A percentile compares a stretch with the other conserved stretches of the same genome.
Conservation (phyloP, 768 basidiomycete genomes). For the Trametes sanguinea region DNA sequence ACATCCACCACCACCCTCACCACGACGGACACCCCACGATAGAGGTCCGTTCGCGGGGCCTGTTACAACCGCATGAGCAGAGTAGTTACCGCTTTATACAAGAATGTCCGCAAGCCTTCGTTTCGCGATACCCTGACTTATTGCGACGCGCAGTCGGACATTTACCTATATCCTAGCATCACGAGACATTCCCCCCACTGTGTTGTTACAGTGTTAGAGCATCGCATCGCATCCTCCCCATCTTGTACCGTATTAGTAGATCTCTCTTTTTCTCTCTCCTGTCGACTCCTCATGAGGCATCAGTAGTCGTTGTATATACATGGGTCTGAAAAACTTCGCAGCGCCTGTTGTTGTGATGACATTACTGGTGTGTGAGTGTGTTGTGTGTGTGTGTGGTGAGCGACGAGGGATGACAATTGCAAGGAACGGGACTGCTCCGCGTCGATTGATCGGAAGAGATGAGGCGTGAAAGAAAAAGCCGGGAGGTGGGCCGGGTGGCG, state of each 20-base stretch:
- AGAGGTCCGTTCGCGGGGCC: slow-evolving; percentile 44
- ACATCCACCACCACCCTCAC: slow-evolving; percentile 28
- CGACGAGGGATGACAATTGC: too few species aligned
- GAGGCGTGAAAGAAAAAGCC: background rate
- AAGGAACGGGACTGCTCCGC: too few species aligned
- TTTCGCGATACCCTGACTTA: slow-evolving; percentile 55
- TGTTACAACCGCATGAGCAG: slow-evolving; percentile 47
- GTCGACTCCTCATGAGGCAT: slow-evolving; percentile 20
- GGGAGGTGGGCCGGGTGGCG: slow-evolving; percentile 9
- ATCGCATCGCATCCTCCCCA: slow-evolving; percentile 47
- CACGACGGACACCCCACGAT: slow-evolving; percentile 15
- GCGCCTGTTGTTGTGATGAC: too few species aligned
- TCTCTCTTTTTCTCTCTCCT: slow-evolving; percentile 22
- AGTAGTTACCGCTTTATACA: slow-evolving; percentile 13
- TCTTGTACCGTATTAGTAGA: slow-evolving; percentile 37
- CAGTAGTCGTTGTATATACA: slow-evolving; percentile 22
- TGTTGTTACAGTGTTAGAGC: slow-evolving; percentile 50
- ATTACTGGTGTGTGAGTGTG: background rate
- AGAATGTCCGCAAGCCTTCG: slow-evolving; percentile 44
- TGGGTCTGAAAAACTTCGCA: slow-evolving; percentile 2
- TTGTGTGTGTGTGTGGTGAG: too few species aligned
- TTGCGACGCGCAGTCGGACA: slow-evolving; percentile 54
- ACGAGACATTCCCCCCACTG: slow-evolving; percentile 54
- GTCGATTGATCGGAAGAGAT: too few species aligned
- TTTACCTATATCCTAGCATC: slow-evolving; percentile 46